A percentile compares a stretch with the other conserved stretches of the same genome.
Evolutionary conservation across 2,329 filamentous ascomycete species (phyloP).

Genomic region (Monosporascus ibericus): DNA sequence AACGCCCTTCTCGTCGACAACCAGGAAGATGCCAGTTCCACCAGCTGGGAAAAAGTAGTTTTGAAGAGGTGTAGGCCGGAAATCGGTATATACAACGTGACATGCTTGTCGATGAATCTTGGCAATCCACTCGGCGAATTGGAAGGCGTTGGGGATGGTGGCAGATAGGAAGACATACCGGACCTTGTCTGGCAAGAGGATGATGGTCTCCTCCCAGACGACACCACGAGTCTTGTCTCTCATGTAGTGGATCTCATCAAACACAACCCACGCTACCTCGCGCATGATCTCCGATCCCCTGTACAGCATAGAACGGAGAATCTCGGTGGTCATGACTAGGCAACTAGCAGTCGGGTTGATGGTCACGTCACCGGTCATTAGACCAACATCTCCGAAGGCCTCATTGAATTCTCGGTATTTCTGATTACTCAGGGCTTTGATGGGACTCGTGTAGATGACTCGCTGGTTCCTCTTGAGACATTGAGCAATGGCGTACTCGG

Average conservation of each 20-base stretch:
- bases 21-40: constrained; percentile 84
- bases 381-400: constrained; percentile 91
- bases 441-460: constrained; percentile 98
- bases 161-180: constrained; percentile 97
- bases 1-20: constrained; percentile 93
- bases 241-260: constrained; percentile 98
- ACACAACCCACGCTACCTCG: constrained; percentile 96
- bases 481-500: constrained; percentile 96
- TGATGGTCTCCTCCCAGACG: constrained; percentile 99
- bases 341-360: constrained; percentile 98
- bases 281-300: constrained; percentile 98
- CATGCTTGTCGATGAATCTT: constrained; percentile 97
- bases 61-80: constrained; percentile 90
- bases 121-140: constrained; percentile 98
- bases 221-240: constrained; percentile 91
- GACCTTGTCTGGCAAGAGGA: constrained; percentile 95
- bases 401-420: constrained; percentile 96
- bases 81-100: constrained; percentile 98
- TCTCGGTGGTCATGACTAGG: constrained; percentile 98
- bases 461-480: constrained; percentile 95
- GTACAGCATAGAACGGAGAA: constrained; percentile 97
- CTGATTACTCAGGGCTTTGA: constrained; percentile 97
- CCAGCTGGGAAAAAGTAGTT: constrained; percentile 97
- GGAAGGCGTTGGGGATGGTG: constrained; percentile 97
- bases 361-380: constrained; percentile 98